Percentiles rank a stretch among this genome's conserved stretches.
Conservation (phyloP, 2,329 filamentous ascomycete genomes). For the Cercospora sesami region DNA sequence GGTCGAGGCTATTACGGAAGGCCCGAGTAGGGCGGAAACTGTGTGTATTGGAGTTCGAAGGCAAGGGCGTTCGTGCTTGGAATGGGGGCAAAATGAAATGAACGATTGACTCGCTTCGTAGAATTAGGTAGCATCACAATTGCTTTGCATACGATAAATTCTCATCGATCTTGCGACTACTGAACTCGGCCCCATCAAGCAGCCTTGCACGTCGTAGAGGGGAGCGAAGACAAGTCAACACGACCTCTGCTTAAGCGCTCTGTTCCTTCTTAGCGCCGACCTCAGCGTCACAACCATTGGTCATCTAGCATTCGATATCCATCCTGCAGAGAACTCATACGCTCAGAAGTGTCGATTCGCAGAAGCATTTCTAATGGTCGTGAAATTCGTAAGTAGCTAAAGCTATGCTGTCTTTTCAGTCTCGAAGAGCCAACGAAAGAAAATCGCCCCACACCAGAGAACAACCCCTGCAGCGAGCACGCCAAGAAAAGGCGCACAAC, state of each 20-base stretch:
- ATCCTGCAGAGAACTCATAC: background rate
- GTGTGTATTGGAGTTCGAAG: background rate
- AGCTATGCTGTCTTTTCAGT: constrained; percentile 3
- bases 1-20: background rate
- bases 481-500: background rate
- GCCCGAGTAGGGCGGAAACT: background rate
- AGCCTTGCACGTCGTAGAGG: background rate
- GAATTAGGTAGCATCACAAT: background rate
- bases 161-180: background rate
- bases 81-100: background rate
- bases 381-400: constrained; percentile 1
- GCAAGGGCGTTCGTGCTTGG: background rate
- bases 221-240: background rate
- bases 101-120: background rate
- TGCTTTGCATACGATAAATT: background rate
- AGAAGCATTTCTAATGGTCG: background rate
- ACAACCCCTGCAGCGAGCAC: constrained; percentile 2
- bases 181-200: background rate
- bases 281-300: background rate
- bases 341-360: background rate
- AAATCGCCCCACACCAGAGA: background rate
- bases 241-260: background rate
- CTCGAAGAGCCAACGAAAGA: background rate
- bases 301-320: background rate
- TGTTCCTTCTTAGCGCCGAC: background rate